Base-by-base conservation (phyloP, 2,329 filamentous ascomycete genomes). In the Hypomyces rosellus region DNA sequence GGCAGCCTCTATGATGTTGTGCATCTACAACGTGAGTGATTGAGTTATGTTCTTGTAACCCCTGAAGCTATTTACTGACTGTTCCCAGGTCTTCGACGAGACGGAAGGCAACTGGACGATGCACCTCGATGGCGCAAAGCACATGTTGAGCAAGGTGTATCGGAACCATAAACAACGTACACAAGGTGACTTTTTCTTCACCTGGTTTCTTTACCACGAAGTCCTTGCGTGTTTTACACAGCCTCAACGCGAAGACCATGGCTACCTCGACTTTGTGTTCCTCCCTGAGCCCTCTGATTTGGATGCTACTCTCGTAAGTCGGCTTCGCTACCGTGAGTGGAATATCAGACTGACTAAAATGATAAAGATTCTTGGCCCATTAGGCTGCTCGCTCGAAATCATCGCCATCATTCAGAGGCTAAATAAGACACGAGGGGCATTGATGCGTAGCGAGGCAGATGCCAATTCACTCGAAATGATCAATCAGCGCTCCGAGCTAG, bases 1-100 rank as follows among this genome's bases (percentile, higher is more conserved):
- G 46, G 71, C 73, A 13, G 68, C 72, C 12, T 74, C 70, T 7
- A 73, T 76, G 74, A 75, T 76, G 73, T 65, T 76, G 6, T 75
- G 72, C 47, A 72, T 76, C 14, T 74, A 75, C 51, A 74, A 72
- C 57, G 73, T 74, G 54, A 59, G 69, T 54, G 6, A 25, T n/a
- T 14, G 25, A 41, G 8, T 30, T 33, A 22, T 11, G 18, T 30
- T 44, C 2, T 6, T 33, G 12, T n/a, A 3, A 25, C 2, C 22
- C 2, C 20, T 34, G 9, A 22, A 16, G 2, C 7, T 30, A 34
- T 36, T 9, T 34, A 14, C 42, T 50, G 36, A 50, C 14, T 2
- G 40, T 30, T 9, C 9, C 15, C 41, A 74, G 72, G 72, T 76
- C 12, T 76, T 76, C 56, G 74, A 76, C 50, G 71, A 73, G 46